Base-by-base conservation (phyloP, 2,329 filamentous ascomycete genomes). In the Stachybotrys echinatus region DNA sequence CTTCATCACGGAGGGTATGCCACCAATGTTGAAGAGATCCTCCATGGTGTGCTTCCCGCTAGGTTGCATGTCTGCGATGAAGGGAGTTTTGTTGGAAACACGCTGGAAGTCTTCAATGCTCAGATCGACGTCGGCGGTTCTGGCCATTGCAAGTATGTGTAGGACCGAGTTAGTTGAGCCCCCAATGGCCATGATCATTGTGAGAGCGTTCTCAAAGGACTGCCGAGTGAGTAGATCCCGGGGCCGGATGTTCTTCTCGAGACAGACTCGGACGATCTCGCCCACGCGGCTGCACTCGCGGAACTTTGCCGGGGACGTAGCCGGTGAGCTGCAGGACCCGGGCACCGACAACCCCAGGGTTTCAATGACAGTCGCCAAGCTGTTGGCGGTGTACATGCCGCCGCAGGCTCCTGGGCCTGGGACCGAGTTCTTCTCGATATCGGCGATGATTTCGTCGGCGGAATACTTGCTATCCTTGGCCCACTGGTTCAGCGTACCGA, bases 361-460 rank as follows among this genome's bases (percentile, higher is more conserved):
- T 69, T 95, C 89, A 55, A 95, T 91, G 17, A 88, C 88, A 0
- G 87, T 92, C 2, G 89, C 88, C 88, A 95, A 92, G 14, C 89
- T 95, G 70, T 95, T 95, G 50, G 90, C 90, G 1, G 90, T 95
- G 71, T 90, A 95, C 90, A 95, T 90, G 52, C 87, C 87, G 54
- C 86, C 87, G 59, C 87, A 91, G 27, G 87, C 87, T 20, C 87
- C 87, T 12, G 66, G 63, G 23, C 70, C 68, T 40, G 71, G 71
- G 50, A 90, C 95, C 2, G 90, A 85, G 61, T 94, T 80, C 54
- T 74, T 75, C 71, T 92, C 88, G 45, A 95, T 83, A 64, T 96
- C 92, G 23, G 87, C 82, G 74, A 95, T 81, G 50, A 95, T 88
- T 58, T 95, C 69, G 45, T 79, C 83, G 51, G 86, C 81, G 4